Evolutionary conservation across 176 grass and related monocot species (phyloP).

Genomic region (Hsuehochloa calcarea): DNA sequence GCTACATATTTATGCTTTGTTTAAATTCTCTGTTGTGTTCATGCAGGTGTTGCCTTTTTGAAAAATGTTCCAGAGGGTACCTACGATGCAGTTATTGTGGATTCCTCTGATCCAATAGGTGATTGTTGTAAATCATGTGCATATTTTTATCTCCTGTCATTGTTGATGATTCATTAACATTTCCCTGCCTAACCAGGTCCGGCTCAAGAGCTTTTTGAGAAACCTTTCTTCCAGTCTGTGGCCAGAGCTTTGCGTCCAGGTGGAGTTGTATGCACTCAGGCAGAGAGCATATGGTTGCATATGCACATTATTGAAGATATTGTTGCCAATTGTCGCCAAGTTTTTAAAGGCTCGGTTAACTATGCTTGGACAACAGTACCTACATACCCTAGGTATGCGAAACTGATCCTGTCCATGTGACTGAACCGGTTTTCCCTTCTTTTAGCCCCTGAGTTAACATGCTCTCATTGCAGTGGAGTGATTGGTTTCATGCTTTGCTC

Average conservation of each 20-base stretch:
- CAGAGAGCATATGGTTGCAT: conserved; percentile 98
- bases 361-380: conserved; percentile 99
- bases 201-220: conserved; percentile 97
- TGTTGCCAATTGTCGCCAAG: conserved; percentile 61
- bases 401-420: background rate
- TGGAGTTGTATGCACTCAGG: conserved; percentile 93
- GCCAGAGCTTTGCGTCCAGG: conserved; percentile 74
- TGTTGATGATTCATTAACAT: conserved; percentile 14
- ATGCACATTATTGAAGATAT: conserved; percentile 98
- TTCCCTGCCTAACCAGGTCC: conserved; percentile 47
- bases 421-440: background rate
- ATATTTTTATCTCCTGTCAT: background rate
- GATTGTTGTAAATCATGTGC: conserved; percentile 14
- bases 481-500: conserved; percentile 99
- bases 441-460: background rate
- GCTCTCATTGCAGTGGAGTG: conserved; percentile 61
- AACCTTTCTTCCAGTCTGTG: conserved; percentile 88
- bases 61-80: conserved; percentile 71
- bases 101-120: conserved; percentile 95
- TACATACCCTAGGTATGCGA: conserved; percentile 83
- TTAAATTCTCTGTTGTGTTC: conserved; percentile 9
- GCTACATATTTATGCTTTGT: conserved; percentile 4
- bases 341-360: conserved; percentile 88
- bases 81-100: conserved; percentile 91
- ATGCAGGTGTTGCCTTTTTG: conserved; percentile 81